Conservation (phyloP, 2,329 filamentous ascomycete genomes). For the Monosporascus sp. region DNA sequence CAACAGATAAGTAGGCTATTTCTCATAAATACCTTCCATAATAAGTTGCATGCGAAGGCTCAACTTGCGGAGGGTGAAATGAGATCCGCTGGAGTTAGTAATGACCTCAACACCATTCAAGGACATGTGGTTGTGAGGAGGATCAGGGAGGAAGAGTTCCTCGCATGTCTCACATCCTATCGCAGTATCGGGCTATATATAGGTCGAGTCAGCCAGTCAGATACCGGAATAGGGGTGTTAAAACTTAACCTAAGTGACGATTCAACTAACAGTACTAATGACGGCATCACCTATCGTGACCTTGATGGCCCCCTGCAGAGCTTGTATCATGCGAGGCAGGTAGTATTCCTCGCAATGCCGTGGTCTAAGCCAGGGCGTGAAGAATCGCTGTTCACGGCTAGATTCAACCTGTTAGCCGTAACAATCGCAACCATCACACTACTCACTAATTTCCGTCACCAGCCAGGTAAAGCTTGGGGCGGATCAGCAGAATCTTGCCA, state of each 20-base stretch:
- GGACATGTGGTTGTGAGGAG: conserved; percentile 25
- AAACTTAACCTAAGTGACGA: neutral
- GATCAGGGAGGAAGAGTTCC: conserved; percentile 56
- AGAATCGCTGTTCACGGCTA: conserved; percentile 56
- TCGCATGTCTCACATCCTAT: conserved; percentile 59
- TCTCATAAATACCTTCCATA: conserved; percentile 53
- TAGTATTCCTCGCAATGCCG: conserved; percentile 60
- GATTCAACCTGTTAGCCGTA: conserved; percentile 40
- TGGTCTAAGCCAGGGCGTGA: conserved; percentile 57
- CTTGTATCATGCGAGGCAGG: conserved; percentile 53
- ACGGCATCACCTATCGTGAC: conserved; percentile 66
- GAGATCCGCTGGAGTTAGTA: conserved; percentile 64
- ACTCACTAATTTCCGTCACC: conserved; percentile 67
- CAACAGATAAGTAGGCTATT: neutral
- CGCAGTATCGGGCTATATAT: conserved; percentile 46
- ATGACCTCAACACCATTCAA: conserved; percentile 68
- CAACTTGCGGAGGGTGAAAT: conserved; percentile 58
- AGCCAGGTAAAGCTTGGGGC: conserved; percentile 67
- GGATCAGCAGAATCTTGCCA: conserved; percentile 63
- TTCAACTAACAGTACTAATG: conserved; percentile 29
- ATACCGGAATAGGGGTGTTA: too few species aligned
- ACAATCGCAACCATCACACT: neutral
- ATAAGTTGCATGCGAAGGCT: conserved; percentile 60
- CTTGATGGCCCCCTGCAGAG: conserved; percentile 38
- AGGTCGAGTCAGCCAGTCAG: neutral